Base-by-base conservation (phyloP, 345 rosid genomes). In the Aquilaria sinensis region DNA sequence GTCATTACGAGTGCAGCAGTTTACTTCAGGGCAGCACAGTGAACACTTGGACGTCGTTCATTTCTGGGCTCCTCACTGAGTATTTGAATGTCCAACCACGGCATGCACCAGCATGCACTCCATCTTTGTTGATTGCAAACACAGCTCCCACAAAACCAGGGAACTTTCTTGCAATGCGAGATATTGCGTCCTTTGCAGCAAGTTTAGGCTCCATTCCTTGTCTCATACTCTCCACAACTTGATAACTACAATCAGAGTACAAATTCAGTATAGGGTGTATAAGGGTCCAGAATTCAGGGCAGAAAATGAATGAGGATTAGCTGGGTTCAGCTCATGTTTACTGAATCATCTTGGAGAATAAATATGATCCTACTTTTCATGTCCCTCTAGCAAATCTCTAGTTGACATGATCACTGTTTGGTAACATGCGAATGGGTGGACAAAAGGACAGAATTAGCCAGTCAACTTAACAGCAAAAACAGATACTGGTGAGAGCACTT, bases 191-290 rank as follows among this genome's bases (percentile, higher is more conserved):
- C 69, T 82, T 71, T 2, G 92, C 90, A 10, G 98, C 98, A 57
- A 65, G 50, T 66, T 70, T 72, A n/a, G 97, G 97, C 70, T 79
- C 88, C 94, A 90, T 81, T 55, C 98, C 97, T 61, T 31, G 69
- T 80, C 98, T 83, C 97, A 88, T 93, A 46, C 96, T 93, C 75
- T 90, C 98, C 69, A 93, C 97, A 23, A 82, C 94, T 80, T 93
- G 96, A 71, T 93, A 90, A 76, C 97, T 93, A 79, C 59, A 72
- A 70, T 58, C 33, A 66, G 65, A 70, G 23, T 33, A 53, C 15
- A 50, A 14, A 37, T 37, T 37, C 43, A 37, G 43, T 37, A 4
- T 37, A 5, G 43, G 43, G 8, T 37, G 43, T 9, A 37, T 5
- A 37, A 2, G 43, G 43, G 43, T 37, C 43, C 43, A 9, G 43